Base-by-base conservation (phyloP, 225 moss, liverwort and hornwort species). In the Straminergon stramineum region DNA sequence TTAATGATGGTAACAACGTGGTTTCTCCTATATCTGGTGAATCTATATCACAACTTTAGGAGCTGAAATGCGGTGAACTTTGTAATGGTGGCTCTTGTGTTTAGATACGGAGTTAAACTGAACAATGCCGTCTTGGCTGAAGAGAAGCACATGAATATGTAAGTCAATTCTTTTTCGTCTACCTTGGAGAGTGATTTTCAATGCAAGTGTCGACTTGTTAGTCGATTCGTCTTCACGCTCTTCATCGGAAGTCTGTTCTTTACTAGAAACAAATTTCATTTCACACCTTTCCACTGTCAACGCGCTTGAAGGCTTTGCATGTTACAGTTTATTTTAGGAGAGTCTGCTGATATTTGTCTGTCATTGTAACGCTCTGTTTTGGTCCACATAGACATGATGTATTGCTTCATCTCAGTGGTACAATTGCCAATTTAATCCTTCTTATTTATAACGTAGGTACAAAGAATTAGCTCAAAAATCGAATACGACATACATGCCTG, bases 71-170 rank as follows among this genome's bases (percentile, higher is more conserved):
- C 19, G 22, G 55, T 62, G 52, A 83, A 51, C 20, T 62, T 85
- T 83, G 17, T 69, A 66, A 90, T 83, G 61, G 67, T 84, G 71
- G 58, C 83, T 86, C 31, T 31, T 89, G 66, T 86, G 39, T 91
- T 90, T 79, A 97, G 96, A 77, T 99, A 97, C 58, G 95, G 89
- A 35, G 95, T 99, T 77, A 94, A 94, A 93, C 87, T 95, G 60
- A 99, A 96, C 88, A 94, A 99, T 86, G 97, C 99, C 48, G 95
- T 99, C 69, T 89, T 99, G 85, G 99, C 99, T 13, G 99, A 97
- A 79, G 96, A 97, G 67, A 97, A 94, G 89, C 99, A 99, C 76
- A 88, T 97, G 68, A 95, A 92, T 55, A 97, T 99, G 99, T 96
- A 95, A 94, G 94, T 90, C 68, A 51, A 43, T 84, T 68, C 69